These are phyloP conservation scores for Leptographium galeiforme DNA, from an alignment of 2,329 filamentous ascomycete species.

Conservation along the genomic window DNA sequence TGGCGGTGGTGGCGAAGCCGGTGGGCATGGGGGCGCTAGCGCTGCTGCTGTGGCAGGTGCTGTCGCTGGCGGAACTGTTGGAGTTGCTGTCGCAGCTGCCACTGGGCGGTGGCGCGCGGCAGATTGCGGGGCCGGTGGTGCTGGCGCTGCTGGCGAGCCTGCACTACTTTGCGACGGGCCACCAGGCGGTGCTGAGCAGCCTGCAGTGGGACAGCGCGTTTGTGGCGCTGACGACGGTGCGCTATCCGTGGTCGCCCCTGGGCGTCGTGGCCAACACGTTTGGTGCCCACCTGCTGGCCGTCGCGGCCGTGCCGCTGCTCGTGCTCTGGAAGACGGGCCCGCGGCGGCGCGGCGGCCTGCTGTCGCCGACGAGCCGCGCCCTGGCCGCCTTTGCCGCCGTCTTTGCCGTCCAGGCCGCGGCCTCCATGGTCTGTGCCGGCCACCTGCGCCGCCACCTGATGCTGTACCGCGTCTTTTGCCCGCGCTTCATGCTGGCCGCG, in stretches of 20 bases:
- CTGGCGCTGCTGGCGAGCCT: conserved; percentile 83
- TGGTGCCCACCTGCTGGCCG: conserved; percentile 74
- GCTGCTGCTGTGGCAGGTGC: conserved; percentile 75
- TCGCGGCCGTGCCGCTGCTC: conserved; percentile 64
- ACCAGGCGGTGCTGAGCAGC: conserved; percentile 73
- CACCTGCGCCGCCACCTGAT: conserved; percentile 84
- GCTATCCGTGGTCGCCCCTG: conserved; percentile 81
- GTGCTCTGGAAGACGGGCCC: conserved; percentile 83
- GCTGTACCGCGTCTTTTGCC: conserved; percentile 89
- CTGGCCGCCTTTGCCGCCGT: conserved; percentile 67
- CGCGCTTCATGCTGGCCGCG: conserved; percentile 76
- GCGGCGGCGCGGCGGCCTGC: conserved; percentile 52
- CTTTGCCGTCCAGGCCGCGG: conserved; percentile 69
- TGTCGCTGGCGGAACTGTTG: conserved; percentile 57
- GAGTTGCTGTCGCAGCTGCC: conserved; percentile 32
- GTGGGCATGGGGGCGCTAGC: conserved; percentile 82
- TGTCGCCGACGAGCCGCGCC: conserved; percentile 58
- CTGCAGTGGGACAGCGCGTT: conserved; percentile 97
- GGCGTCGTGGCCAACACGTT: conserved; percentile 78
- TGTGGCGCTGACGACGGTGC: conserved; percentile 68
- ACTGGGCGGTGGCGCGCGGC: conserved; percentile 29
- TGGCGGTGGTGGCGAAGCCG: conserved; percentile 77
- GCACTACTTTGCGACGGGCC: conserved; percentile 95
- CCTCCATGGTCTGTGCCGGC: conserved; percentile 83
- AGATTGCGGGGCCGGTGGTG: conserved; percentile 52